Evolutionary conservation across 2,329 filamentous ascomycete genomes (phyloP).

Genomic region (Sporothrix euskadiensis): DNA sequence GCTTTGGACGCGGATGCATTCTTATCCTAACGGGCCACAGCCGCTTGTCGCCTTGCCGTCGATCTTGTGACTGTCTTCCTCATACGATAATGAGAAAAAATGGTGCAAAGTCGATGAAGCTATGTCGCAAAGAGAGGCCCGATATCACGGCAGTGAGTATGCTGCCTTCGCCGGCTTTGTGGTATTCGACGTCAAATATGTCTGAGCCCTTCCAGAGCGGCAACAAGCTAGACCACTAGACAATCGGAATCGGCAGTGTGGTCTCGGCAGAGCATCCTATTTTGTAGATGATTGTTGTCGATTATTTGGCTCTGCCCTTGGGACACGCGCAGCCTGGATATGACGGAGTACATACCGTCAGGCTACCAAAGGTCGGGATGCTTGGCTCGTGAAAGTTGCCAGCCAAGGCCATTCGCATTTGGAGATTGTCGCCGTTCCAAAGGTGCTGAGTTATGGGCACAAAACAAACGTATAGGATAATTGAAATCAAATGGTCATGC

Average conservation of each 20-base stretch:
- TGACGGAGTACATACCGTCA: background rate
- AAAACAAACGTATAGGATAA: background rate
- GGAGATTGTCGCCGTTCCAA: background rate
- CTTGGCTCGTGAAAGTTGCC: background rate
- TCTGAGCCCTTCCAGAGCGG: background rate
- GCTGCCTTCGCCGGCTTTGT: background rate
- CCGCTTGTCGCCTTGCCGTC: constrained; percentile 1
- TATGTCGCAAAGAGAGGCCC: background rate
- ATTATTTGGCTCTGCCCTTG: background rate
- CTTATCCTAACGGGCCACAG: background rate
- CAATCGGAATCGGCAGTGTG: background rate
- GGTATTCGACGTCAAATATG: background rate
- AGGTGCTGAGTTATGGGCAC: background rate
- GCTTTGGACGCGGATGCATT: constrained; percentile 1
- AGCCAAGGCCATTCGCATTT: background rate
- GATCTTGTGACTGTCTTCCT: background rate
- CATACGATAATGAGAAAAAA: background rate
- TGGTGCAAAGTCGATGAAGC: background rate
- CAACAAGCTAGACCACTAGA: background rate
- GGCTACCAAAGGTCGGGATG: background rate
- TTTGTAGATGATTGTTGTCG: background rate
- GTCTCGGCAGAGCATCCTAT: background rate
- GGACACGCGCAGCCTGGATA: background rate
- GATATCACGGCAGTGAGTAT: background rate
- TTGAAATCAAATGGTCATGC: background rate